A percentile compares a stretch with the other conserved stretches of the same genome.
phyloP scores from a whole-genome alignment of 768 basidiomycete genomes.

The Boletus sp. region DNA sequence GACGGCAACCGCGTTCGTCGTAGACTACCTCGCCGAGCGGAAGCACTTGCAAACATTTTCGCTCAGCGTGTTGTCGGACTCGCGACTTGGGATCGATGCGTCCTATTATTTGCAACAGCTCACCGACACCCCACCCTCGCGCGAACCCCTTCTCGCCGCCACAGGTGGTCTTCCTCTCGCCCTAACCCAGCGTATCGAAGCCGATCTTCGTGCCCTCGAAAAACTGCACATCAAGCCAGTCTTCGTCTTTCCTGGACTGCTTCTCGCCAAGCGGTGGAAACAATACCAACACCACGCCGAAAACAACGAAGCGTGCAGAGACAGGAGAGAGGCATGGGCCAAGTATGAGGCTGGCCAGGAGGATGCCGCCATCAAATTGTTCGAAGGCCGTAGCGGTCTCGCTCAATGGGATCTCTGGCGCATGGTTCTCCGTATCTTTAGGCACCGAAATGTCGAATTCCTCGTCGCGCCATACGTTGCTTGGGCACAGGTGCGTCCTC shows the following conservation, averaged over 20 bases:
- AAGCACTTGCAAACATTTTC: slow-evolving; percentile 84
- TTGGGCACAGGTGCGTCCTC: slow-evolving; percentile 83
- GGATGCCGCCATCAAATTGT: slow-evolving; percentile 81
- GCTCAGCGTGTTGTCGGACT: slow-evolving; percentile 79
- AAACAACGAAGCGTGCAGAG: slow-evolving; percentile 66
- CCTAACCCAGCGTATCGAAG: slow-evolving; percentile 83
- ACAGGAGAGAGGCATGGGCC: slow-evolving; percentile 84
- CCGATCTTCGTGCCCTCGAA: slow-evolving; percentile 88
- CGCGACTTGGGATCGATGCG: slow-evolving; percentile 96
- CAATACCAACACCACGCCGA: slow-evolving; percentile 48
- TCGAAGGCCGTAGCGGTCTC: slow-evolving; percentile 71
- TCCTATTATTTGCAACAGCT: slow-evolving; percentile 83
- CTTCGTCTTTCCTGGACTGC: slow-evolving; percentile 94
- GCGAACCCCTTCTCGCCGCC: slow-evolving; percentile 90
- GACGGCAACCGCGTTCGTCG: background rate
- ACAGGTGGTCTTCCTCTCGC: slow-evolving; percentile 94
- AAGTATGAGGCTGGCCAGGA: slow-evolving; percentile 93
- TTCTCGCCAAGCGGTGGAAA: slow-evolving; percentile 74
- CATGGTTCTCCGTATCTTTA: slow-evolving; percentile 87
- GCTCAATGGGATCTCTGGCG: slow-evolving; percentile 94
- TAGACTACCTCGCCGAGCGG: slow-evolving; percentile 84
- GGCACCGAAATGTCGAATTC: slow-evolving; percentile 94
- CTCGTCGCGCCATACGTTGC: slow-evolving; percentile 94
- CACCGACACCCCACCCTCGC: slow-evolving; percentile 69
- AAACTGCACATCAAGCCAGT: slow-evolving; percentile 94